Evolutionary conservation across 1,284 basidiomycete genomes (phyloP).

Genomic region (Tilletia caries): DNA sequence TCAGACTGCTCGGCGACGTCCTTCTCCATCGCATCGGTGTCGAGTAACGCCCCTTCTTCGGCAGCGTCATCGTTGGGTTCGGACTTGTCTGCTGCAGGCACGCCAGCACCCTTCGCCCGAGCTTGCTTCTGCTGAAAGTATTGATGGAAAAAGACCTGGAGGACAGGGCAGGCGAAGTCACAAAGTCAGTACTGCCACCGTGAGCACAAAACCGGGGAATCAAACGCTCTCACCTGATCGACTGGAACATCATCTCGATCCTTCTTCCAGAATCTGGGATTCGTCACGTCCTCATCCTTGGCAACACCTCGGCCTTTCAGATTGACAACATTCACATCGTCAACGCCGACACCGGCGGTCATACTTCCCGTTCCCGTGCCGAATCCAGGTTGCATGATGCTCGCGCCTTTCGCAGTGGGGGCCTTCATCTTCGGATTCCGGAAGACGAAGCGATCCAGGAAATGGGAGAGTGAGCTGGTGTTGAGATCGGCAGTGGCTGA

Average conservation of each 20-base stretch:
- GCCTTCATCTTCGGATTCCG: slow-evolving; percentile 86
- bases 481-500: slow-evolving; percentile 83
- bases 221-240: slow-evolving; percentile 67
- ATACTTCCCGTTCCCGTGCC: slow-evolving; percentile 35
- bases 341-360: not conserved
- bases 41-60: slow-evolving; percentile 58
- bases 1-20: slow-evolving; percentile 33
- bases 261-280: slow-evolving; percentile 72
- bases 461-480: slow-evolving; percentile 86
- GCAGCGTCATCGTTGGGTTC: slow-evolving; percentile 59
- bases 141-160: slow-evolving; percentile 49
- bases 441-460: slow-evolving; percentile 85
- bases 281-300: slow-evolving; percentile 66
- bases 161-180: slow-evolving; percentile 57
- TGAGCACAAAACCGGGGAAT: slow-evolving; percentile 24
- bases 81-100: slow-evolving; percentile 9
- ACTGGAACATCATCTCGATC: slow-evolving; percentile 74
- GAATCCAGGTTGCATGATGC: slow-evolving; percentile 74
- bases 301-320: slow-evolving; percentile 27
- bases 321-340: slow-evolving; percentile 12
- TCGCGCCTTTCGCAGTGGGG: slow-evolving; percentile 69
- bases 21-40: slow-evolving; percentile 18
- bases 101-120: slow-evolving; percentile 17
- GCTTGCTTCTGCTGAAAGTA: slow-evolving; percentile 52
- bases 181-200: slow-evolving; percentile 49